Base-by-base conservation (phyloP, 371 early-diverging fungal genomes). In the Antonospora locustae region DNA sequence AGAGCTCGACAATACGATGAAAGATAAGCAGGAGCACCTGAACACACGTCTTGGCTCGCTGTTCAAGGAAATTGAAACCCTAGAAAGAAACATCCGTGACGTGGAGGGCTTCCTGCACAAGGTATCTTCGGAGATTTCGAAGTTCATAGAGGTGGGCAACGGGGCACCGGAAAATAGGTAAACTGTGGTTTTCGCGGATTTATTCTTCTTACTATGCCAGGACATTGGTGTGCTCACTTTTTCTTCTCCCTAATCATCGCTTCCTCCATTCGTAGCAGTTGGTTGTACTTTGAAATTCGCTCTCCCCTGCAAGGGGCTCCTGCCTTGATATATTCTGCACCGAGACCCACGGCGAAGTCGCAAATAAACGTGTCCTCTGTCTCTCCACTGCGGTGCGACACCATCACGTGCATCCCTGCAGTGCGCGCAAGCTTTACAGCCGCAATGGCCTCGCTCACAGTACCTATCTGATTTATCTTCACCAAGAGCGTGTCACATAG, bases 381-480 rank as follows among this genome's bases (percentile, higher is more conserved):
- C 78, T 95, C 96, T 58, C 91, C 96, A 37, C 88, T 88, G 63
- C 96, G 83, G 79, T 95, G 96, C 55, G 87, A 87, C 55, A 89
- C 91, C 96, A 95, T 95, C 65, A 89, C 85, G 73, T 89, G 90
- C 92, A 92, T 90, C 56, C 86, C 86, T 63, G 83, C 83, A 16
- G 66, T 55, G 32, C 73, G 73, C 17, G 77, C 72, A 45, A 72
- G 81, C 79, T 56, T 82, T 72, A 63, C 81, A 74, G 88, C 89
- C 56, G 82, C 73, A 74, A 96, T 88, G 36, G 86, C 82, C 77
- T 92, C 95, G 67, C 86, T 85, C 22, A 96, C 81, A 40, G 89
- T 83, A 63, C 96, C 96, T 68, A 96, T 91, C 77, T 94, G 96
- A 81, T 96, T 96, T 61, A 91, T 90, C 81, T 96, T 96, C 61